phyloP scores from a whole-genome alignment of 2,329 filamentous ascomycete species.

The Lasiodiplodia sp. region DNA sequence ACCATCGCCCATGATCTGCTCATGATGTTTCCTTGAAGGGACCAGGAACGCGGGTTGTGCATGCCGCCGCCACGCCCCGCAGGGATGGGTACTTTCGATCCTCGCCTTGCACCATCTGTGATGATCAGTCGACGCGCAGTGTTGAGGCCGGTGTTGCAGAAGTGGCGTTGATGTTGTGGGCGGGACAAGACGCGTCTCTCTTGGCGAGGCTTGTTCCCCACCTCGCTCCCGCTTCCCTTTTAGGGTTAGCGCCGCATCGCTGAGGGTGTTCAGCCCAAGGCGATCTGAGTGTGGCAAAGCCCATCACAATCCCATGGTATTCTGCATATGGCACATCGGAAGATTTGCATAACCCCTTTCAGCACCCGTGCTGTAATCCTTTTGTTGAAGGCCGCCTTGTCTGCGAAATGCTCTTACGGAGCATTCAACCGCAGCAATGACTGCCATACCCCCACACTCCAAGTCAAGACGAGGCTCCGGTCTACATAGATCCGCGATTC shows the following conservation, averaged over 20 bases:
- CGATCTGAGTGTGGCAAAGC: neutral
- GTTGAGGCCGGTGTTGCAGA: neutral
- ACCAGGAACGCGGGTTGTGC: slow-evolving; percentile 10
- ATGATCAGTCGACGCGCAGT: neutral
- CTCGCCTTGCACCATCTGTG: neutral
- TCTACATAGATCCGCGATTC: neutral
- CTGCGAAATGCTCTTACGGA: neutral
- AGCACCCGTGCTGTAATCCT: no score
- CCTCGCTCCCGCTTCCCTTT: neutral
- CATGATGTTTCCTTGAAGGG: neutral
- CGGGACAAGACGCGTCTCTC: neutral
- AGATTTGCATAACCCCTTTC: neutral
- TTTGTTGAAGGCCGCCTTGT: neutral
- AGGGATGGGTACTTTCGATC: neutral
- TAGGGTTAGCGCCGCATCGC: neutral
- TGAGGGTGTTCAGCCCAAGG: neutral
- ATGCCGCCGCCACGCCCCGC: neutral
- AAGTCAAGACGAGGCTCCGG: no score
- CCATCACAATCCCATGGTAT: neutral
- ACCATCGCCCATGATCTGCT: neutral
- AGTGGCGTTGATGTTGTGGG: slow-evolving; percentile 2
- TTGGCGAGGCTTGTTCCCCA: slow-evolving; percentile 13
- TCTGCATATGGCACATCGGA: neutral
- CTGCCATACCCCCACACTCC: neutral
- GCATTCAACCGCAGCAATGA: neutral